phyloP scores from a whole-genome alignment of 2,329 filamentous ascomycete genomes.

The Penicillium sp. region DNA sequence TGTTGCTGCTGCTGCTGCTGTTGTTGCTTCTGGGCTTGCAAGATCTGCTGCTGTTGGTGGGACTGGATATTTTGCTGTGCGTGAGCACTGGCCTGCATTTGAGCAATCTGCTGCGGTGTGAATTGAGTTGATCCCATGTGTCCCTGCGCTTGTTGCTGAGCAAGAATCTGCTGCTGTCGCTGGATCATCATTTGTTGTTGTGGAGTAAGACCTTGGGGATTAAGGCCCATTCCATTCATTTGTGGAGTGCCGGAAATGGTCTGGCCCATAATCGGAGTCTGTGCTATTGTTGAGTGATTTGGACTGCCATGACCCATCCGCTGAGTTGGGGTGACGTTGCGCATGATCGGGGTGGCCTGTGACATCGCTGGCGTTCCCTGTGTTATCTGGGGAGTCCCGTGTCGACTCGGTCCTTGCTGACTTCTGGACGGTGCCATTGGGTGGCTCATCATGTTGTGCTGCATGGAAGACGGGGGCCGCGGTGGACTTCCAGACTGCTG shows the following conservation, averaged over 20 bases:
- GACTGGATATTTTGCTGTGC: constrained; percentile 49
- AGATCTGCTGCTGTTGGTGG: constrained; percentile 37
- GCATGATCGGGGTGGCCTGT: constrained; percentile 49
- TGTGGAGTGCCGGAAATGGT: constrained; percentile 42
- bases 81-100: constrained; percentile 45
- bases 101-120: constrained; percentile 43
- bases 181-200: constrained; percentile 43
- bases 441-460: constrained; percentile 47
- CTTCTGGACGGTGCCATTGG: constrained; percentile 47
- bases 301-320: constrained; percentile 49
- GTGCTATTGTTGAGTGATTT: constrained; percentile 40
- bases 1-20: constrained; percentile 31
- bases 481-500: constrained; percentile 49
- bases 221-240: constrained; percentile 39
- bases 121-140: constrained; percentile 36
- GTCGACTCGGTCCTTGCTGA: constrained; percentile 48
- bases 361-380: constrained; percentile 48
- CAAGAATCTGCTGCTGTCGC: constrained; percentile 40
- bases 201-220: constrained; percentile 40
- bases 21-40: constrained; percentile 38
- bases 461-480: constrained; percentile 46
- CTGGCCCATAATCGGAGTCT: constrained; percentile 48
- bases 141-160: constrained; percentile 33
- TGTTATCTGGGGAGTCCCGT: constrained; percentile 50
- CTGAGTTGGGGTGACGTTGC: constrained; percentile 49